phyloP scores from a whole-genome alignment of 1,139 yeast species.

The Saccharomyces pastorianus region DNA sequence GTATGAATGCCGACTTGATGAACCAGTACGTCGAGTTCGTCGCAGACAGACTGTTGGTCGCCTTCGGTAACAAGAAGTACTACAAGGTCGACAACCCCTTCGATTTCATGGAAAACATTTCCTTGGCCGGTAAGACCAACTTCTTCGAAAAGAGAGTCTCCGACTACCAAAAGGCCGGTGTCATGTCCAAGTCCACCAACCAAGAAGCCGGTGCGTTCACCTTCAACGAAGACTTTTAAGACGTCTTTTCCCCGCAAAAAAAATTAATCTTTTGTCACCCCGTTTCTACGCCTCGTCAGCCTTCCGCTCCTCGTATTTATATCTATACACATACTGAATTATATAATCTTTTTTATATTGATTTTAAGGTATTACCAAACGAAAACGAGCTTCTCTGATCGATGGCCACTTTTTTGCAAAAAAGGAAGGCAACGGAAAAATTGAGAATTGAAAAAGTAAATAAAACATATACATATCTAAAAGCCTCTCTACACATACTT shows the following conservation, averaged over 20 bases:
- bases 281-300: too few relatives aligned
- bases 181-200: constrained; percentile 58
- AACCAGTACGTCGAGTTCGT: constrained; percentile 96
- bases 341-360: not conserved
- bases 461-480: not conserved
- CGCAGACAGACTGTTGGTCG: constrained; percentile 86
- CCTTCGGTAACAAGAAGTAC: constrained; percentile 83
- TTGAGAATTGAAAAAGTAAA: not conserved
- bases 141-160: constrained; percentile 98
- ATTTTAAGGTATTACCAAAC: not conserved
- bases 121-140: constrained; percentile 96
- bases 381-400: too few relatives aligned
- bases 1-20: constrained; percentile 92
- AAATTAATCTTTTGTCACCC: too few relatives aligned
- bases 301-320: not conserved
- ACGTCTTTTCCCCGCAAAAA: too few relatives aligned
- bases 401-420: too few relatives aligned
- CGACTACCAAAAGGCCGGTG: constrained; percentile 98
- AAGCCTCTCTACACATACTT: too few relatives aligned
- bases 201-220: constrained; percentile 40
- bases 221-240: constrained; percentile 45
- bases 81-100: constrained; percentile 90
- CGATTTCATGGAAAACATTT: constrained; percentile 98
- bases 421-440: not conserved
- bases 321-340: not conserved